Conservation (phyloP, 2,329 filamentous ascomycete genomes). For the Alternaria panax region DNA sequence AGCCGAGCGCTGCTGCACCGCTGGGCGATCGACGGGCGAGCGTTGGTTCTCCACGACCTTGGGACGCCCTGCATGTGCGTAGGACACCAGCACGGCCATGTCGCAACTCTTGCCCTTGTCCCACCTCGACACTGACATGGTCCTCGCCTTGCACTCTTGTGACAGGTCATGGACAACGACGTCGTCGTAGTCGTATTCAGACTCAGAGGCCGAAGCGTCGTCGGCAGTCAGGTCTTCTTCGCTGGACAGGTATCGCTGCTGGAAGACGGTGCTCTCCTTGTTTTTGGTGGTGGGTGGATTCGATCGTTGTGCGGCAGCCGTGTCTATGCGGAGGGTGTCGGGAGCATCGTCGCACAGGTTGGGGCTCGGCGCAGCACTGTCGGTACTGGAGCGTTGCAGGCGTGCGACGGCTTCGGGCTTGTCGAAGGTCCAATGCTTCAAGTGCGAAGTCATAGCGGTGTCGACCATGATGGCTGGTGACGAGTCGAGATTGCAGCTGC, state of each 20-base stretch:
- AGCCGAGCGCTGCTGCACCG: conserved; percentile 39
- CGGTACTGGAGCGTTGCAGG: conserved; percentile 37
- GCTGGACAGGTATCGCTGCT: conserved; percentile 50
- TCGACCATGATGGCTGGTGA: conserved; percentile 38
- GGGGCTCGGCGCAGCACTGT: conserved; percentile 46
- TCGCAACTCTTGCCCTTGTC: conserved; percentile 47
- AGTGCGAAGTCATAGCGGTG: conserved; percentile 42
- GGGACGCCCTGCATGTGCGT: conserved; percentile 48
- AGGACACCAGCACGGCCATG: conserved; percentile 49
- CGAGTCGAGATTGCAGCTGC: not conserved
- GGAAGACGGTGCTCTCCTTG: conserved; percentile 38
- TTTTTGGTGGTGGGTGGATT: conserved; percentile 13
- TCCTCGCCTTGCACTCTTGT: conserved; percentile 38
- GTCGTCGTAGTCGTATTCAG: conserved; percentile 41
- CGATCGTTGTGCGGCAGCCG: conserved; percentile 26
- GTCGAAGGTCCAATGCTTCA: conserved; percentile 49
- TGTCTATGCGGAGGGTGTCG: conserved; percentile 46
- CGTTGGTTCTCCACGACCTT: conserved; percentile 48
- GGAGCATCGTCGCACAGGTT: conserved; percentile 45
- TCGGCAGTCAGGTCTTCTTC: conserved; percentile 51
- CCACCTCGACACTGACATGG: conserved; percentile 43
- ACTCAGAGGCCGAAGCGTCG: conserved; percentile 38
- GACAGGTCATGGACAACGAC: conserved; percentile 41
- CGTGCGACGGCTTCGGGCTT: conserved; percentile 38
- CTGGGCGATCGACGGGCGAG: conserved; percentile 25